Percentiles rank a stretch among this genome's conserved stretches.
Conservation (phyloP, 768 basidiomycete species). For the Kondoa subrosea region DNA sequence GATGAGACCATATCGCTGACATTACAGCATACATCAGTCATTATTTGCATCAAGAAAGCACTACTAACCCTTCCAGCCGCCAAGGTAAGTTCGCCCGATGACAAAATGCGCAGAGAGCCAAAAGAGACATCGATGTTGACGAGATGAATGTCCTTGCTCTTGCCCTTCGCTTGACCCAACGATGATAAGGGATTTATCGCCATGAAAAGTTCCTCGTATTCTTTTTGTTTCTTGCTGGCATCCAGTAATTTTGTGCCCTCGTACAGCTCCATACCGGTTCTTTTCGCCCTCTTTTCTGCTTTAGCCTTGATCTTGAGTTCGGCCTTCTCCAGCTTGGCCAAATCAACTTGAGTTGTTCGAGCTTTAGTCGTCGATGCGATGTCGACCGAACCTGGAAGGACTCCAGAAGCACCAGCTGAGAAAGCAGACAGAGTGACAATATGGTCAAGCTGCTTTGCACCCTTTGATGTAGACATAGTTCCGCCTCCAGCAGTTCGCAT, state of each 20-base stretch:
- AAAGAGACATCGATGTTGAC: conserved; percentile 92
- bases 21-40: no score
- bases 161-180: conserved; percentile 55
- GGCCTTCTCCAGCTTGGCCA: conserved; percentile 89
- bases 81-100: neutral
- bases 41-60: neutral
- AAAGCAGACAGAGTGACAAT: conserved; percentile 14
- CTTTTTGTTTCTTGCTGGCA: conserved; percentile 71
- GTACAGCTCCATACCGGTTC: conserved; percentile 41
- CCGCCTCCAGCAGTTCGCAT: neutral
- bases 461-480: neutral
- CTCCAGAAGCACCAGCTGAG: conserved; percentile 5
- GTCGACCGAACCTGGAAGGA: conserved; percentile 44
- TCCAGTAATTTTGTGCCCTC: conserved; percentile 92
- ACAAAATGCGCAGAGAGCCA: conserved; percentile 76
- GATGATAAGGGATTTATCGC: conserved; percentile 91
- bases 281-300: conserved; percentile 87
- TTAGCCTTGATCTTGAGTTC: conserved; percentile 97
- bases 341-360: conserved; percentile 79
- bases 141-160: conserved; percentile 92
- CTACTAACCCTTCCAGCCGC: neutral
- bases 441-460: conserved; percentile 15
- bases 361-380: conserved; percentile 84
- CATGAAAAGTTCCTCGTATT: conserved; percentile 87
- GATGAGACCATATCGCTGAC: conserved; percentile 73